Base-by-base conservation (phyloP, 1,284 basidiomycete genomes). In the Leccinum angustisporum region DNA sequence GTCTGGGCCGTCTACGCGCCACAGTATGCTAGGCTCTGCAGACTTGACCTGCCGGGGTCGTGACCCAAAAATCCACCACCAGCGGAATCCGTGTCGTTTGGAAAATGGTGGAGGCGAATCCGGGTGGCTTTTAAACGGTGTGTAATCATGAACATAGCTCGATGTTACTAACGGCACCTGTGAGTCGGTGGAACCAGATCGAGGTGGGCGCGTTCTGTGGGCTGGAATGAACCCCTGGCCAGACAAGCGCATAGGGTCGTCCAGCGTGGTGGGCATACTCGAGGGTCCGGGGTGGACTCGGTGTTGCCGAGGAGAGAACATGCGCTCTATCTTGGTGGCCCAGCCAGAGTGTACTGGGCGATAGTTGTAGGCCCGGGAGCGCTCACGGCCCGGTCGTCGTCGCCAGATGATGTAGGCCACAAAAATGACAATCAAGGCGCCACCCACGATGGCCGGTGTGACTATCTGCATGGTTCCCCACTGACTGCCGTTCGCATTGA, bases 391-490 rank as follows among this genome's bases (percentile, higher is more conserved):
- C 0, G 56, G 53, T 21, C 56, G 54, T 55, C 60, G 63, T 61
- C 46, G 10, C 74, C 72, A 73, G 48, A 70, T 57, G 40, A 76
- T 13, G 30, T 69, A 63, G 43, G 64, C 38, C 5, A 62, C 34
- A n/a, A 72, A 67, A 16, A 74, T 10, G 3, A 72, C 53, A n/a
- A 75, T 27, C 5, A 76, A 65, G 16, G 61, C 67, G 2, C 70
- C 60, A n/a, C 71, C 72, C 18, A 72, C 67, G 33, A 75, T 68
- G 25, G 72, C 63, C 6, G 80, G 78, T 0, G 71, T 61, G 10
- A 75, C 66, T 51, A 77, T 78, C 61, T 80, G 76, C 9, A 75
- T 6, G 5, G 66, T 33, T 2, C 68, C 63, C 77, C 79, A 78
- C 43, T 46, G 43, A 61, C 61, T 30, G 30, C 10, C 10, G n/a